Evolutionary conservation across 2,329 filamentous ascomycete genomes (phyloP).

Genomic region (Paecilomyces dactylethromorphus): DNA sequence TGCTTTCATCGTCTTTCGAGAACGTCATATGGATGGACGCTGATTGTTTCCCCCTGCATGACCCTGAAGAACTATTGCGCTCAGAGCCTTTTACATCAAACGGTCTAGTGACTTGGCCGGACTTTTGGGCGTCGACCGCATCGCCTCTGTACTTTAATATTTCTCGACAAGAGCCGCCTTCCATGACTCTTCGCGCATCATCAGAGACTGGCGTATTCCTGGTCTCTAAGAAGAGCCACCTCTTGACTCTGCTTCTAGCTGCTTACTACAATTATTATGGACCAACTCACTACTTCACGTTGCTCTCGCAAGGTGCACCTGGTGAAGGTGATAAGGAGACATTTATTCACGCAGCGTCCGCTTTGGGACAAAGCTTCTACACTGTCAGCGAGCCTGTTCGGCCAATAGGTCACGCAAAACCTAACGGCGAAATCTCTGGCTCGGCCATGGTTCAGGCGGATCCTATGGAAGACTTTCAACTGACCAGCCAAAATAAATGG

Average conservation of each 20-base stretch:
- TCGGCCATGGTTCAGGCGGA: slow-evolving; percentile 34
- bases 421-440: slow-evolving; percentile 20
- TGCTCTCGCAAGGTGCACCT: slow-evolving; percentile 32
- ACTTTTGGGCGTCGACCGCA: slow-evolving; percentile 43
- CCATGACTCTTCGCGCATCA: slow-evolving; percentile 27
- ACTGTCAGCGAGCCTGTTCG: slow-evolving; percentile 29
- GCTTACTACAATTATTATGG: slow-evolving; percentile 28
- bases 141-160: slow-evolving; percentile 39
- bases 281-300: slow-evolving; percentile 30
- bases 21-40: slow-evolving; percentile 54
- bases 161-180: slow-evolving; percentile 26
- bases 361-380: slow-evolving; percentile 27
- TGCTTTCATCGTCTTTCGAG: slow-evolving; percentile 54
- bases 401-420: slow-evolving; percentile 24
- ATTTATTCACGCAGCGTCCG: slow-evolving; percentile 28
- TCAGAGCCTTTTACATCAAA: slow-evolving; percentile 45
- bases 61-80: slow-evolving; percentile 43
- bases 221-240: slow-evolving; percentile 30
- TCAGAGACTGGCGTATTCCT: slow-evolving; percentile 31
- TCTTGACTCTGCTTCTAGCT: slow-evolving; percentile 25
- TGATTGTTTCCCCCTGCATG: slow-evolving; percentile 47
- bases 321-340: slow-evolving; percentile 36
- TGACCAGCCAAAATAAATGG: slow-evolving; percentile 25
- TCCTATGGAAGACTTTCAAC: slow-evolving; percentile 29
- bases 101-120: slow-evolving; percentile 53